Evolutionary conservation across 345 rosid species (phyloP), one percentile per base, ranked within the genome.

Genomic region (Bruguiera sexangula): DNA sequence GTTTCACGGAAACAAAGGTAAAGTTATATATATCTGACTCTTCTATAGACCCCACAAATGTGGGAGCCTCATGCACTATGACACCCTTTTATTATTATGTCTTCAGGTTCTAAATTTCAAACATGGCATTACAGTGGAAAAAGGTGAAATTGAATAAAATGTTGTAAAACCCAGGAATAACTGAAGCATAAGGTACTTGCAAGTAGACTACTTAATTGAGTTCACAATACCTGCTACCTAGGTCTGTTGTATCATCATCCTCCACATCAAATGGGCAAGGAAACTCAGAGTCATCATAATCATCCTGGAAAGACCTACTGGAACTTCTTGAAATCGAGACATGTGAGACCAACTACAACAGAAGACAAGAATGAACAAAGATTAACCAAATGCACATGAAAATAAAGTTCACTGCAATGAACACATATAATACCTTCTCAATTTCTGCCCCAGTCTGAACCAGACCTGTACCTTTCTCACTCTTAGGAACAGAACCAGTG

Each of bases 241-340:
- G 83, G 73, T 87, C 89, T 9, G 82, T 72, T 48, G 77, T 69
- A 63, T 92, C 93, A 78, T 84, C 90, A 73, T 83, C 80, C 65
- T 86, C 94, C 53, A 87, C 89, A 82, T 87, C 97, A 76, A 95
- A 95, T 16, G 91, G 88, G 65, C 96, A 92, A 63, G 84, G 87
- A 66, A 83, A 90, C 64, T 95, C 99, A 27, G 82, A 43, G 52
- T 92, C 92, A 77, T 95, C 93, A 72, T 77, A 87, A 78, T 87
- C 98, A 65, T 89, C 97, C 21, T 52, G 90, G 67, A 77, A 86
- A 43, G 96, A 87, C 80, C 92, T 80, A 79, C 97, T 88, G 50
- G 94, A 82, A 79, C 91, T 81, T 80, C 91, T 80, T 60, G 98
- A 88, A 80, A 82, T 76, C 26, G 97, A 86, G 67, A 85, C 85